Conservation (phyloP, 2,329 filamentous ascomycete species). For the Fusarium tricinctum region DNA sequence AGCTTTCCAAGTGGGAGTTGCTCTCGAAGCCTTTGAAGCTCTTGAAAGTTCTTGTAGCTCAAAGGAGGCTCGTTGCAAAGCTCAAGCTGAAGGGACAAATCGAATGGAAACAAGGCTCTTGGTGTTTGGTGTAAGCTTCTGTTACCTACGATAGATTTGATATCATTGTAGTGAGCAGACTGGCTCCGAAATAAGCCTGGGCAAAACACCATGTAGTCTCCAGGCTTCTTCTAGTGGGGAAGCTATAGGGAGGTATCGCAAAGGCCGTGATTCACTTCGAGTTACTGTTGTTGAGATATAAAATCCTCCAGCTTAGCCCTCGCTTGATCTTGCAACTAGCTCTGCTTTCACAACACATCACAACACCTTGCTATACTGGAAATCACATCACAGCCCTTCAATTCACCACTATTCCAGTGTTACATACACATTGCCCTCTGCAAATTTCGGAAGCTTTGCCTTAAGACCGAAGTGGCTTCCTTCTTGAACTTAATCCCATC, state of each 20-base stretch:
- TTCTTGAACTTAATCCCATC: background rate
- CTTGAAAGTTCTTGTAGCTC: background rate
- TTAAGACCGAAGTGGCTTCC: background rate
- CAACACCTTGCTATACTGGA: conserved; percentile 6
- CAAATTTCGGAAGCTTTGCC: background rate
- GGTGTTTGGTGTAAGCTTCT: background rate
- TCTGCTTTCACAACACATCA: conserved; percentile 8
- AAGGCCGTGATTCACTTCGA: conserved; percentile 34
- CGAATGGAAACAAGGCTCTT: background rate
- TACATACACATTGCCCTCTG: background rate
- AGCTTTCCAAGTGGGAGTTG: conserved; percentile 26
- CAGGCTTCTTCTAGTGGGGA: conserved; percentile 26
- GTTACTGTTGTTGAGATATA: conserved; percentile 21
- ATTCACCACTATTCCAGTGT: background rate
- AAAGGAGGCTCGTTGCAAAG: background rate
- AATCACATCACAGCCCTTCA: conserved; percentile 1
- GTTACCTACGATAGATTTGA: background rate
- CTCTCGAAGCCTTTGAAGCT: conserved; percentile 5
- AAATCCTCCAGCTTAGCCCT: conserved; percentile 17
- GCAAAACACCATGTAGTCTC: background rate
- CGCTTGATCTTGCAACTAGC: conserved; percentile 1
- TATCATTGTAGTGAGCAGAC: background rate
- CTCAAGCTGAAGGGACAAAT: background rate
- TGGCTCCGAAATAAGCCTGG: background rate
- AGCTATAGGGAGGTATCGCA: background rate